Evolutionary conservation across 441 rosid genomes (phyloP), one percentile per base, ranked within the genome.

Genomic region (Adansonia madagascariensis): DNA sequence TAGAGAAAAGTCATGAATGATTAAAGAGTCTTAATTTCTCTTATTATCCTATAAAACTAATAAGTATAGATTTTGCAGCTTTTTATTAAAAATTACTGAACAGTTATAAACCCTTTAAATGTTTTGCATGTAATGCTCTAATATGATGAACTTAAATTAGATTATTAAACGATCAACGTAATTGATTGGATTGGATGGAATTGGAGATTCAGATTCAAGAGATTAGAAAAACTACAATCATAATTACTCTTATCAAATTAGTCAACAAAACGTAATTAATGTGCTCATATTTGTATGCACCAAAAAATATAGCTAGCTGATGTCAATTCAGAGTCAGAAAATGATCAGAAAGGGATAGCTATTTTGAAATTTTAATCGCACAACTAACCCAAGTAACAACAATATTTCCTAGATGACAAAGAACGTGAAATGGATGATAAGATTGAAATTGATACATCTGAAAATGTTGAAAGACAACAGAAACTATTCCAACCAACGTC

Each of bases 261-360:
- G 57, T 53, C 2, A 17, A 17, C 24, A 8, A 56, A 18, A 56
- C 1, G n/a, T 4, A 56, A 4, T 56, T 17, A 14, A 50, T 55
- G 61, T 7, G 35, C 14, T 69, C 41, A 7, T 22, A 69, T 55
- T 11, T 22, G 52, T 20, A 17, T 7, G 65, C 52, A 55, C 35
- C 10, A 15, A 27, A 70, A 70, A 50, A 1, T 18, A 67, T 17
- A 20, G 17, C 0, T 8, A 20, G 44, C 0, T 9, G 14, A 0
- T 47, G 60, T 70, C 60, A 70, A 70, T 24, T 50, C 3, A 8
- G 24, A 49, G 20, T 27, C 59, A 49, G 74, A 27, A 50, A 50
- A 56, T 0, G 24, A 56, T 39, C 70, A 35, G 73, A 50, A 3
- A 11, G 0, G 2, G 3, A 5, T 18, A 18, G 72, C 56, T 46